Evolutionary conservation across 192 early-diverging fungal species (phyloP), one percentile per base, ranked within the genome.

Genomic region (Gamsiella multidivaricata): DNA sequence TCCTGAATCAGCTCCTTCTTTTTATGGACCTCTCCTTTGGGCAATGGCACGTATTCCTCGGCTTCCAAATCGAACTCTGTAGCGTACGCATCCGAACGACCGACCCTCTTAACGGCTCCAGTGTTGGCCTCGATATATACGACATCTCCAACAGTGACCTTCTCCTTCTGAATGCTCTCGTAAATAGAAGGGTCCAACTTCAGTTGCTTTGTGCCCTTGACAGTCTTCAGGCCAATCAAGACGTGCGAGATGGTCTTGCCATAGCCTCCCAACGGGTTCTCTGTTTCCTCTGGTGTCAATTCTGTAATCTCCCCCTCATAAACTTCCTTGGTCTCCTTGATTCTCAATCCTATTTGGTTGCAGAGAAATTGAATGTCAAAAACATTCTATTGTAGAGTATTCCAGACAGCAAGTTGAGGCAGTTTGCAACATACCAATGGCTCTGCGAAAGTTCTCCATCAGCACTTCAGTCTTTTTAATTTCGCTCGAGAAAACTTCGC

Each of bases 391-490:
- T n/a, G n/a, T n/a, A 46, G 12, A 37, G 9, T 46, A 46, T 46
- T n/a, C n/a, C n/a, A n/a, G n/a, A n/a, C n/a, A n/a, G n/a, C n/a
- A n/a, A n/a, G n/a, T n/a, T n/a, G n/a, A n/a, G n/a, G n/a, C 45
- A n/a, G 8, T 22, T 10, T 18, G 59, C 4, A 28, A 28, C 47
- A 49, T 66, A 91, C 92, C 92, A 79, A 99, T 99, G 34, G 98
- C 94, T 54, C 97, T 85, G 46, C 98, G 88, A 83, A 99, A 98
- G 88, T 95, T 97, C 67, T 98, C 96, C 98, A 99, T 99, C 31
- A 99, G 86, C n/a, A 99, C 96, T 78, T 98, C 98, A 0, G 98
- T 98, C 85, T 99, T 99, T 79, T 99, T 99, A 54, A 99, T 94
- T 81, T 99, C 98, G 45, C 91, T 90, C 32, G 96, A 97, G 82